Evolutionary conservation across 2,329 filamentous ascomycete species (phyloP), one percentile per base, ranked within the genome.

Genomic region (Pestalotiopsis sp.): DNA sequence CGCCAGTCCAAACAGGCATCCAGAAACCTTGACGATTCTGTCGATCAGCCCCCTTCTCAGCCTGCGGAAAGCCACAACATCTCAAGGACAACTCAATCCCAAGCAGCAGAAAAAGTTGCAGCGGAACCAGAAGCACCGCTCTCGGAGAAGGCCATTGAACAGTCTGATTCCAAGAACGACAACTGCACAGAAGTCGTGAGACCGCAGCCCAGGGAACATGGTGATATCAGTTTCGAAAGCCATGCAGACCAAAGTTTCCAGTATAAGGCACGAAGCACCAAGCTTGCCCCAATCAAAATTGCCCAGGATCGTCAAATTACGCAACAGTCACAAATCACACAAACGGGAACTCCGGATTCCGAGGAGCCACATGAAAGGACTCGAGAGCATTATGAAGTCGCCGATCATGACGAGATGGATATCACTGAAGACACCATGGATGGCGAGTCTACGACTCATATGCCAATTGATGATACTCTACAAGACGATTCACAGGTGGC

Each of bases 191-290:
- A 20, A n/a, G 17, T 12, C 17, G 38, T 14, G 39, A 41, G 27
- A 36, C 13, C 14, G 11, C 11, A 39, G 23, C 14, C 17, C 20
- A n/a, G 7, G 12, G 45, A 52, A n/a, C 17, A n/a, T 52, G 68
- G 72, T 27, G 67, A 69, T 45, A 60, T 36, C 23, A 67, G 49
- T 49, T 74, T 77, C 55, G 69, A 77, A 58, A 74, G 72, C 66
- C 71, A 67, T 57, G 36, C 70, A n/a, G 76, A 78, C 58, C 63
- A 74, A 23, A 78, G 76, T 62, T 78, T 78, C 62, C 71, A 73
- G 49, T 78, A 77, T 67, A 74, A 69, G 71, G 67, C 74, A 68
- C 75, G 74, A 39, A 70, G 67, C 14, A 23, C 58, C 13, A 75
- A 72, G 58, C 72, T 70, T 64, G 55, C 57, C 5, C 27, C 59